A percentile compares a stretch with the other conserved stretches of the same genome.
phyloP scores from a whole-genome alignment of 2,329 filamentous ascomycete genomes.

The Aspergillus uvarum region DNA sequence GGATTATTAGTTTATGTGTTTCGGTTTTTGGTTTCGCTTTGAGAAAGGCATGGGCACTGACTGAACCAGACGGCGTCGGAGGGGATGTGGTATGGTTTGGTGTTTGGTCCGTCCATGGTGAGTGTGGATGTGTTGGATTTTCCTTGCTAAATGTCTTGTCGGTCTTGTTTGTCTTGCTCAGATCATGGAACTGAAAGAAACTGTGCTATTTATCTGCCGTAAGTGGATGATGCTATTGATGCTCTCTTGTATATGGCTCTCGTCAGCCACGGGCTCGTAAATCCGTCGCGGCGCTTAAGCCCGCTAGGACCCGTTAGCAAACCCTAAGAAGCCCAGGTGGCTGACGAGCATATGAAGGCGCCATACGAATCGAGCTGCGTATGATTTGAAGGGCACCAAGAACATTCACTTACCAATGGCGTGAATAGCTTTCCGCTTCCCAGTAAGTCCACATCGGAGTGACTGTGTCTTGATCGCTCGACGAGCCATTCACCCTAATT shows the following conservation, averaged over 20 bases:
- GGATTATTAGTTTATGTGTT: background rate
- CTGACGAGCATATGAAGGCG: background rate
- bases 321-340: background rate
- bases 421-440: no score
- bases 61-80: conserved; percentile 40
- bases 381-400: no score
- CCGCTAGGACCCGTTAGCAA: background rate
- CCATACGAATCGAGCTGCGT: no score
- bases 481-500: no score
- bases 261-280: background rate
- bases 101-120: background rate
- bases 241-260: background rate
- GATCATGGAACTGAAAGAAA: no score
- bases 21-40: conserved; percentile 15
- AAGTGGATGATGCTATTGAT: background rate
- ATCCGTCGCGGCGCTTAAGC: background rate
- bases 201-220: background rate
- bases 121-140: background rate
- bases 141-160: background rate
- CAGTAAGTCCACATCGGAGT: no score
- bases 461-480: no score
- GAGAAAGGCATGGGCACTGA: conserved; percentile 20
- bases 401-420: no score
- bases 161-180: no score
- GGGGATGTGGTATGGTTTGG: conserved; percentile 5